Percentiles rank a stretch among this genome's conserved stretches.
Conservation (phyloP, 2,329 filamentous ascomycete species). For the Arthrinium puccinioides region DNA sequence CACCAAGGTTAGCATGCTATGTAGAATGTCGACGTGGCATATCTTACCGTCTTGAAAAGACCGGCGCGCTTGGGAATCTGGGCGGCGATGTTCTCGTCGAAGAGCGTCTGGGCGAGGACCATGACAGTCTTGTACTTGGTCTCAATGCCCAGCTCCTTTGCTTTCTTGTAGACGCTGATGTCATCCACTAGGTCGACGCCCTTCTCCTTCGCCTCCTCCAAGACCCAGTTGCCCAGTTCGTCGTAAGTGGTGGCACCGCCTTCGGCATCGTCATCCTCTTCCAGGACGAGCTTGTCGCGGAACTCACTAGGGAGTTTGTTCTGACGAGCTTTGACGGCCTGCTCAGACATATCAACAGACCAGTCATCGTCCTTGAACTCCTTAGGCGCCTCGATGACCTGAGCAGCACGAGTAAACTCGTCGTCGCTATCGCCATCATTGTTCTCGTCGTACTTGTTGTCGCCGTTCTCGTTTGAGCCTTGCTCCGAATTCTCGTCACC, state of each 20-base stretch:
- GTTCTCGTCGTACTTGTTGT: conserved; percentile 41
- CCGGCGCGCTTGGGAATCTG: conserved; percentile 78
- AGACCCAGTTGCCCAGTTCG: conserved; percentile 87
- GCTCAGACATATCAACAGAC: conserved; percentile 94
- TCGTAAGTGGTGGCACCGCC: conserved; percentile 75
- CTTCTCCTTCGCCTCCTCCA: conserved; percentile 64
- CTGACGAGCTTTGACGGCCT: conserved; percentile 89
- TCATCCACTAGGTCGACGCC: conserved; percentile 75
- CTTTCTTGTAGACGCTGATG: conserved; percentile 90
- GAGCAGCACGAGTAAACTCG: conserved; percentile 68
- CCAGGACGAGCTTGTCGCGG: conserved; percentile 82
- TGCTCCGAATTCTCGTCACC: conserved; percentile 61
- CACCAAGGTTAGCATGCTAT: conserved; percentile 19
- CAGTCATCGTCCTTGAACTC: conserved; percentile 82
- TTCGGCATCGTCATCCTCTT: conserved; percentile 75
- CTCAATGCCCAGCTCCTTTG: conserved; percentile 92
- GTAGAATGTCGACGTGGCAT: neutral
- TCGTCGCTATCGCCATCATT: conserved; percentile 79
- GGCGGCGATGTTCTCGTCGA: conserved; percentile 80
- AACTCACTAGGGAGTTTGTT: conserved; percentile 90
- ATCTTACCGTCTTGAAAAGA: conserved; percentile 77
- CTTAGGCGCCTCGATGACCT: conserved; percentile 40
- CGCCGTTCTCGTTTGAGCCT: conserved; percentile 45
- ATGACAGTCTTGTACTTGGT: conserved; percentile 87
- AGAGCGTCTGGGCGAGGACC: conserved; percentile 88